Percentiles rank a stretch among this genome's conserved stretches.
These are phyloP conservation scores for Auricularia cornea DNA, from an alignment of 768 basidiomycete genomes.

Conservation along the genomic window DNA sequence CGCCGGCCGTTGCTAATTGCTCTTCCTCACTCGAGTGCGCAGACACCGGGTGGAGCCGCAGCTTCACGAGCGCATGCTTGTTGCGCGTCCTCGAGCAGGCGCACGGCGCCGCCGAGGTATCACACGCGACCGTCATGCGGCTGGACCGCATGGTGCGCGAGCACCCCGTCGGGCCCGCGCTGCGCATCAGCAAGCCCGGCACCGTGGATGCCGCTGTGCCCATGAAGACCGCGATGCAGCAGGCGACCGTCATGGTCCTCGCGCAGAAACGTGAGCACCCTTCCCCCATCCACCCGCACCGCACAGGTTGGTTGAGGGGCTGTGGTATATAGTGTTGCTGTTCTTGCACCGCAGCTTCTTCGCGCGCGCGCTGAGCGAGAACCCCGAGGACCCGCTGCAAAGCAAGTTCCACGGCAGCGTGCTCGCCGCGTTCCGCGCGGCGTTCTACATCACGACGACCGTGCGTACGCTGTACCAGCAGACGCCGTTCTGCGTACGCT, in stretches of 20 bases:
- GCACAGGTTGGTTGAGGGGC: too few species aligned
- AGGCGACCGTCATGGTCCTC: neutral
- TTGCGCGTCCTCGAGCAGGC: neutral
- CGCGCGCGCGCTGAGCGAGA: slow-evolving; percentile 58
- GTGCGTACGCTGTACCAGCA: neutral
- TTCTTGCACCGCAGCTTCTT: slow-evolving; percentile 74
- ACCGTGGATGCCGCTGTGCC: neutral
- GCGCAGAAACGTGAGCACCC: neutral
- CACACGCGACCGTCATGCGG: neutral
- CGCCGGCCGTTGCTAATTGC: neutral
- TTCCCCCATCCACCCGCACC: too few species aligned
- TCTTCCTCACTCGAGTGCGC: neutral
- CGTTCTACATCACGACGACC: neutral
- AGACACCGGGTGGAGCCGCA: neutral
- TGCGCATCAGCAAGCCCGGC: neutral
- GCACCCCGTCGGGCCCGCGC: neutral
- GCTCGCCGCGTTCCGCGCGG: slow-evolving; percentile 49
- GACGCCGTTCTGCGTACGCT: neutral
- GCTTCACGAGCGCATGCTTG: neutral
- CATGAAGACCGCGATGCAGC: neutral
- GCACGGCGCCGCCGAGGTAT: neutral
- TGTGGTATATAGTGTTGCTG: slow-evolving; percentile 55
- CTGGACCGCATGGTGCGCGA: neutral
- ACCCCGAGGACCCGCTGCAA: slow-evolving; percentile 58
- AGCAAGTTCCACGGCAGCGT: slow-evolving; percentile 60